These are phyloP conservation scores for Solanum chilense DNA, from an alignment of 257 asterid species.

Conservation along the genomic window DNA sequence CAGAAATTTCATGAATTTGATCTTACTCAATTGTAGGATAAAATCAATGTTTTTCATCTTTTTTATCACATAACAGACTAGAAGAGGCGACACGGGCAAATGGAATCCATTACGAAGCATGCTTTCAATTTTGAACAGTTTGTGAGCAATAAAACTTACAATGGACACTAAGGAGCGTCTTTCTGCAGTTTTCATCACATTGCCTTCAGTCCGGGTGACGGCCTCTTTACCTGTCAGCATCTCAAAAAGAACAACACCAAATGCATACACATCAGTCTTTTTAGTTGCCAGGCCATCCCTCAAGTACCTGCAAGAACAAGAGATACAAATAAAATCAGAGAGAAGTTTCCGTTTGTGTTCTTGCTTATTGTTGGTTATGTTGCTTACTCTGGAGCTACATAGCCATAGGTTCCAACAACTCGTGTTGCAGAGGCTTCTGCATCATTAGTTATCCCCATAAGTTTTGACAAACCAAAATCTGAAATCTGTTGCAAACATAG, in stretches of 20 bases:
- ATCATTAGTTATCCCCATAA: conserved; percentile 58
- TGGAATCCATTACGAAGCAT: neutral
- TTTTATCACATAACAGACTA: neutral
- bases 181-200: conserved; percentile 47
- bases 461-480: conserved; percentile 93
- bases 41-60: neutral
- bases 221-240: conserved; percentile 89
- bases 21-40: neutral
- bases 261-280: conserved; percentile 93
- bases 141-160: conserved; percentile 37
- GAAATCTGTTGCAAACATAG: conserved; percentile 45
- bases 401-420: conserved; percentile 93
- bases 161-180: conserved; percentile 82
- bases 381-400: conserved; percentile 95
- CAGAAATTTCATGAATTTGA: neutral
- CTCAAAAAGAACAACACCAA: conserved; percentile 86
- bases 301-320: conserved; percentile 50
- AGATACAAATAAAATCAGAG: conserved; percentile 7
- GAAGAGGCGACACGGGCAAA: neutral
- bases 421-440: conserved; percentile 87
- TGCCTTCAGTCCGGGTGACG: conserved; percentile 29
- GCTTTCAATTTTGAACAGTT: neutral
- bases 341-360: neutral
- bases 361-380: neutral
- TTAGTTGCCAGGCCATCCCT: conserved; percentile 80